phyloP scores from a whole-genome alignment of 108 stramenopile species.

The Skeletonema marinoi region DNA sequence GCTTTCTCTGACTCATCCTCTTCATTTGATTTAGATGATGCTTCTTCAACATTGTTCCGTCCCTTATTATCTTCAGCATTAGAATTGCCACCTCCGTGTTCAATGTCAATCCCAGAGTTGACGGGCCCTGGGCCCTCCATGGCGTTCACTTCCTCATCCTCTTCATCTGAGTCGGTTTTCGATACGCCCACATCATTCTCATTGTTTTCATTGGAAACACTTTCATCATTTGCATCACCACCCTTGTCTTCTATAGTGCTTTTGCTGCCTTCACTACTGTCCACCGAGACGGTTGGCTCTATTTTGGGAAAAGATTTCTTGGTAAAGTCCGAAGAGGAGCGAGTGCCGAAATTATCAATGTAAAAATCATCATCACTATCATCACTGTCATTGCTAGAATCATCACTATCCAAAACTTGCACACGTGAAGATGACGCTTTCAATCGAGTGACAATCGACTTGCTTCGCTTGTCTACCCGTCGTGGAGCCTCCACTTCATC shows the following conservation, averaged over 20 bases:
- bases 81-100: neutral
- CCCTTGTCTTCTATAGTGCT: neutral
- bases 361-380: slow-evolving; percentile 44
- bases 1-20: neutral
- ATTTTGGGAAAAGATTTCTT: neutral
- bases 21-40: neutral
- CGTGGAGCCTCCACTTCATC: slow-evolving; percentile 17
- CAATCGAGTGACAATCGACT: neutral
- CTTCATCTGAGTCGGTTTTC: neutral
- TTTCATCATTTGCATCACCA: neutral
- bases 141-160: neutral
- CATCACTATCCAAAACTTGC: slow-evolving; percentile 16
- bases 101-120: neutral
- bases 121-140: neutral
- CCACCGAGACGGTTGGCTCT: neutral
- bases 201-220: neutral
- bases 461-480: slow-evolving; percentile 9
- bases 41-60: neutral
- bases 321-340: slow-evolving; percentile 1
- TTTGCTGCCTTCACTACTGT: neutral
- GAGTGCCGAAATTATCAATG: slow-evolving; percentile 30
- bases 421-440: neutral
- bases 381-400: slow-evolving; percentile 29
- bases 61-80: neutral
- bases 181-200: neutral